Evolutionary conservation across 805 yeast genomes (phyloP).

Genomic region (Schizosaccharomyces octosporus): DNA sequence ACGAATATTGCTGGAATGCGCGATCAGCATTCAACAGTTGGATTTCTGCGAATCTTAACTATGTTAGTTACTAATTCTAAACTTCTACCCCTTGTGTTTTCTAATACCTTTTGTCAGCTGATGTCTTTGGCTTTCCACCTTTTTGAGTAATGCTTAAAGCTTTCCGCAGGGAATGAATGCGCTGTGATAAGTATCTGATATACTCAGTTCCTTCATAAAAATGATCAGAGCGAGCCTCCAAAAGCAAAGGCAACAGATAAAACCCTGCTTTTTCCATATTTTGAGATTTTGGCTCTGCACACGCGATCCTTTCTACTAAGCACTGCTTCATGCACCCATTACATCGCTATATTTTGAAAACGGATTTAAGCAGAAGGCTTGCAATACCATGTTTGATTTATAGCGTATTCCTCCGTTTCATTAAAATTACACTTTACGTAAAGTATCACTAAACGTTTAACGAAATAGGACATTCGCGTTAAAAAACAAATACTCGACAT

Average conservation of each 20-base stretch:
- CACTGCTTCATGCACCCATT: too few species aligned
- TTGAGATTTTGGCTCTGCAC: too few species aligned
- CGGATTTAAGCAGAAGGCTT: too few species aligned
- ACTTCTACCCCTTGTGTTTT: background rate
- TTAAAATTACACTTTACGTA: too few species aligned
- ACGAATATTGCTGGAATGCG: background rate
- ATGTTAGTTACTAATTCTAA: background rate
- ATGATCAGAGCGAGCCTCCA: conserved; percentile 1
- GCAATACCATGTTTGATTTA: too few species aligned
- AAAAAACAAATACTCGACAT: too few species aligned
- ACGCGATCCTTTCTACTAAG: too few species aligned
- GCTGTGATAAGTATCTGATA: background rate
- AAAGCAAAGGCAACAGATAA: background rate
- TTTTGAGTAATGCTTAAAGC: background rate
- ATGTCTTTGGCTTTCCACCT: background rate
- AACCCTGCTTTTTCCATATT: background rate
- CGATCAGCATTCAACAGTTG: background rate
- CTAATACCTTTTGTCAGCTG: background rate
- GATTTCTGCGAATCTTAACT: background rate
- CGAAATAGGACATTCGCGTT: too few species aligned
- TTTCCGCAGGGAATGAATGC: background rate
- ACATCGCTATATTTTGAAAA: too few species aligned
- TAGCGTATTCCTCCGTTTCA: too few species aligned
- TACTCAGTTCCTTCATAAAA: background rate
- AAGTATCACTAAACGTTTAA: too few species aligned